Evolutionary conservation across 768 basidiomycete species (phyloP), one percentile per base, ranked within the genome.

Genomic region (Flagelloscypha sp.): DNA sequence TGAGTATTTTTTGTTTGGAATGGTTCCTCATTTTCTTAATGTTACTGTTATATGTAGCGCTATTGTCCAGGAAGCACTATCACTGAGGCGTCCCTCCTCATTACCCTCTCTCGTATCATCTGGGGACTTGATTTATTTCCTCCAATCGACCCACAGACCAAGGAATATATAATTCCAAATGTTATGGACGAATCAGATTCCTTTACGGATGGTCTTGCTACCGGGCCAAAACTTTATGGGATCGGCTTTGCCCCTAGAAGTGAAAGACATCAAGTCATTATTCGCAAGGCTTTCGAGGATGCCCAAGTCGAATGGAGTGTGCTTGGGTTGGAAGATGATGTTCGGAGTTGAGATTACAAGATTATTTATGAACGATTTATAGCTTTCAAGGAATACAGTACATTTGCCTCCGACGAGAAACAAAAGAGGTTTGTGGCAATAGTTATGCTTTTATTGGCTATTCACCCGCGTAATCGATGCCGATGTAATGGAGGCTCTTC

Each of bases 51-150:
- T 21, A 47, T 43, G 27, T 45, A 45, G 30, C 50, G 55, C 15
- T 49, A 55, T 38, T 57, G 54, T 31, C 56, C 43, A 9, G 47
- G 45, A 2, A 39, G 40, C 15, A 38, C 38, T 27, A 45, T 52
- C 31, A 48, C 54, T n/a, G 48, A 47, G 24, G 43, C 34, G 15
- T 46, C 45, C 13, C 33, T 48, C 6, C 49, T 47, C 40, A 43
- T 35, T 20, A 41, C 42, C 8, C 15, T 39, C 13, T 43, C 49
- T 12, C 37, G 31, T 19, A 40, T 50, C 16, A 36, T 55, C 13
- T 48, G 45, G 47, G 47, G 41, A 3, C 29, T 48, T 30, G 41
- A 43, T 11, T 48, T 48, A 36, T 27, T 43, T 22, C 41, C 41
- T 8, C 47, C 47, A 7, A 37, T 19, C 7, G 38, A 48, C 16